Percentiles rank a stretch among this genome's conserved stretches.
phyloP scores from a whole-genome alignment of 495 filamentous ascomycete species.

The Podospora australis region DNA sequence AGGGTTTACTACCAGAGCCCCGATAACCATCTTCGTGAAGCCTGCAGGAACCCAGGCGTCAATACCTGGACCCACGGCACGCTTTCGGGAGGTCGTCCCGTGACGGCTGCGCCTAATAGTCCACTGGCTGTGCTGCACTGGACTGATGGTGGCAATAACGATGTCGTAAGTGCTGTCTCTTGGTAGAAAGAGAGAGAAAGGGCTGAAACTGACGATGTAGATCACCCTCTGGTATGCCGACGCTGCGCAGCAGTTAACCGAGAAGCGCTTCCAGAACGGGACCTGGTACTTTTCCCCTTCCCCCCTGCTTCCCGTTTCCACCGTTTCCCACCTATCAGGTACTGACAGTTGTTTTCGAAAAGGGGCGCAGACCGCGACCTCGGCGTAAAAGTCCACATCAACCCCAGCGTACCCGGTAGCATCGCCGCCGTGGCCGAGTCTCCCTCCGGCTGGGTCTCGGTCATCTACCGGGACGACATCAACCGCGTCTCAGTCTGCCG shows the following conservation, averaged over 20 bases:
- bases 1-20: not conserved
- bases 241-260: not conserved
- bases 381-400: not conserved
- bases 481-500: not conserved
- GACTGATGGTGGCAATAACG: not conserved
- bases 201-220: not conserved
- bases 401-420: not conserved
- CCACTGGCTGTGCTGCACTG: not conserved
- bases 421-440: not conserved
- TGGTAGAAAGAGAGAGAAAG: not conserved
- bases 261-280: not conserved
- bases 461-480: not conserved
- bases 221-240: not conserved
- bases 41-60: not conserved
- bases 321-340: too few relatives aligned
- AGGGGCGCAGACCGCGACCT: not conserved
- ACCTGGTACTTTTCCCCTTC: not conserved
- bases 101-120: not conserved
- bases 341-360: not conserved
- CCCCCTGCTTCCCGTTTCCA: not conserved
- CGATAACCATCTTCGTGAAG: not conserved
- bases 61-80: not conserved
- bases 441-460: not conserved
- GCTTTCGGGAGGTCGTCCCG: not conserved
- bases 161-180: not conserved